These are phyloP conservation scores for Rubia peregrina DNA, from an alignment of 305 asterid genomes.

Conservation along the genomic window DNA sequence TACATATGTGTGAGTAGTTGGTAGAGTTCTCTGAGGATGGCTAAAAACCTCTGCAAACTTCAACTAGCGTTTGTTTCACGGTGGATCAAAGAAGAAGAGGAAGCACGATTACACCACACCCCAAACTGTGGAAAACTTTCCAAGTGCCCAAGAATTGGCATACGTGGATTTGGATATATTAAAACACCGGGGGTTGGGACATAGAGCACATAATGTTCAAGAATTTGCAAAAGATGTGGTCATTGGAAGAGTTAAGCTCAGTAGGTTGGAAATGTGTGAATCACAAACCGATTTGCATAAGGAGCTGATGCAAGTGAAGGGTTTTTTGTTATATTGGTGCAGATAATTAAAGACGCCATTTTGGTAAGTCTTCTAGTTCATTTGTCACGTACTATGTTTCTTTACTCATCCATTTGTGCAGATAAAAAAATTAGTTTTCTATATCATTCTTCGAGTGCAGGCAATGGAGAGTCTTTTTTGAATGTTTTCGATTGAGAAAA, in stretches of 20 bases:
- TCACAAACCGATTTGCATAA: not conserved
- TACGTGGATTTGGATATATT: not conserved
- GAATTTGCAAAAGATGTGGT: slow-evolving; percentile 11
- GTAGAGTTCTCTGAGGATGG: no score
- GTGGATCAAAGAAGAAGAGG: not conserved
- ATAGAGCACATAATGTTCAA: not conserved
- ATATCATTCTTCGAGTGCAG: no score
- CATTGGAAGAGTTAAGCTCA: not conserved
- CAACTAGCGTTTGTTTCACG: not conserved
- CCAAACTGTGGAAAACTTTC: slow-evolving; percentile 5
- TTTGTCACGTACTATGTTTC: no score
- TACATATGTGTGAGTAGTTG: not conserved
- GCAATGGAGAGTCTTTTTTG: no score
- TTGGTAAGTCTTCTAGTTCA: no score
- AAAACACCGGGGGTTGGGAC: slow-evolving; percentile 1
- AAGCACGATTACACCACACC: not conserved
- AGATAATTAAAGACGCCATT: no score
- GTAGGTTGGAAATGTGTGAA: not conserved
- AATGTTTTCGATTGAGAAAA: no score
- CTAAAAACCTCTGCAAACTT: no score
- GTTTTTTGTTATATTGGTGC: no score
- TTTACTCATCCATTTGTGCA: no score
- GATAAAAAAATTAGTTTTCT: no score
- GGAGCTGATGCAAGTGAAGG: slow-evolving; percentile 6
- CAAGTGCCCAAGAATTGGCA: slow-evolving; percentile 14